Conservation (phyloP, 2,329 filamentous ascomycete species). For the Geosmithia morbida region DNA sequence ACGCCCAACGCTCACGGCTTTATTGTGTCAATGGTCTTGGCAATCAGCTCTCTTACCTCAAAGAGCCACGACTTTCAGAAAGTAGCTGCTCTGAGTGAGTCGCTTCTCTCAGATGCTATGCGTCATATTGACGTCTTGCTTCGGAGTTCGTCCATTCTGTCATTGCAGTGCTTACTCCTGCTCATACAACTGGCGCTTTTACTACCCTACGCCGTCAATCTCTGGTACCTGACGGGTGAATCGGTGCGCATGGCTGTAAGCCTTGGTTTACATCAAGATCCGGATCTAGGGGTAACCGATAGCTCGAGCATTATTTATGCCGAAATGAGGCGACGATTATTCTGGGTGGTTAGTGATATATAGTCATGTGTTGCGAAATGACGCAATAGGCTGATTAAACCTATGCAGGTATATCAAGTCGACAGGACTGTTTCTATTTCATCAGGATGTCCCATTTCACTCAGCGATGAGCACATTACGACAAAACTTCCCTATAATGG, state of each 20-base stretch:
- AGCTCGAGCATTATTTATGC: background rate
- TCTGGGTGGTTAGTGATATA: constrained; percentile 5
- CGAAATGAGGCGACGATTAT: constrained; percentile 4
- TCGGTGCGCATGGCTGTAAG: constrained; percentile 9
- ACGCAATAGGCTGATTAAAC: background rate
- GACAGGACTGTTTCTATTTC: constrained; percentile 5
- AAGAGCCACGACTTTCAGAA: constrained; percentile 7
- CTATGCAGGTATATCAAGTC: constrained; percentile 4
- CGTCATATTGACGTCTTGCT: constrained; percentile 3
- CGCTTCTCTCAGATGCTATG: constrained; percentile 7
- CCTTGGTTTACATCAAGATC: constrained; percentile 9
- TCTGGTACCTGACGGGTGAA: constrained; percentile 9
- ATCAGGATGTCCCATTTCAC: constrained; percentile 3
- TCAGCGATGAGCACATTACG: constrained; percentile 4
- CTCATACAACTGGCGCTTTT: constrained; percentile 7
- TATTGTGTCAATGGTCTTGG: constrained; percentile 5
- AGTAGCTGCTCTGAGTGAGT: constrained; percentile 8
- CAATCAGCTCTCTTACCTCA: constrained; percentile 7
- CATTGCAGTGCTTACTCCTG: constrained; percentile 6
- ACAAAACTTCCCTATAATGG: constrained; percentile 3
- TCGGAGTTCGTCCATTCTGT: constrained; percentile 2
- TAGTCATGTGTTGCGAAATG: background rate
- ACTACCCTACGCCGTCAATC: constrained; percentile 7
- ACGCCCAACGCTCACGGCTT: constrained; percentile 1
- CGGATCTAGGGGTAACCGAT: background rate